phyloP scores from a whole-genome alignment of 1,284 basidiomycete genomes.

The Naganishia albida region DNA sequence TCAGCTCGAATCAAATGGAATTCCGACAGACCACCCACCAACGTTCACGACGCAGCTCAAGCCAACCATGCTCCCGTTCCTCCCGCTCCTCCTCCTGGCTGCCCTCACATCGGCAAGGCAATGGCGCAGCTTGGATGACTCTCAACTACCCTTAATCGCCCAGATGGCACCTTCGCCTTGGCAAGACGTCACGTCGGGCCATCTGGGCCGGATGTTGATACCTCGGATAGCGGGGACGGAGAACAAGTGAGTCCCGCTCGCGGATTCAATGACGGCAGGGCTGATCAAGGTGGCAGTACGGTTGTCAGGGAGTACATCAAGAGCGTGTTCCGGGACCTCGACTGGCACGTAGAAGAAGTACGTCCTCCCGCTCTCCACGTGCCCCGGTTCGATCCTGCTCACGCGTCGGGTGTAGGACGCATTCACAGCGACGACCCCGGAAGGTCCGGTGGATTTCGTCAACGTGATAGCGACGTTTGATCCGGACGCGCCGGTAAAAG shows the following conservation, averaged over 20 bases:
- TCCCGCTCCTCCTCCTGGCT: neutral
- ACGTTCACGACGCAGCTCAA: neutral
- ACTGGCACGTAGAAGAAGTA: constrained; percentile 79
- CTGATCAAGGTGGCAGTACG: constrained; percentile 60
- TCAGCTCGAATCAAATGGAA: too few species aligned
- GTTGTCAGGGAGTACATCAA: constrained; percentile 75
- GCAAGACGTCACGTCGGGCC: constrained; percentile 51
- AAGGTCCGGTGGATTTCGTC: constrained; percentile 76
- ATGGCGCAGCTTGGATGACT: constrained; percentile 37
- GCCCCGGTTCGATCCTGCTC: neutral
- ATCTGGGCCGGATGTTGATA: constrained; percentile 76
- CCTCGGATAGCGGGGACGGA: constrained; percentile 63
- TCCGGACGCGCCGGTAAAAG: constrained; percentile 72
- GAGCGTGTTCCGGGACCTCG: constrained; percentile 65
- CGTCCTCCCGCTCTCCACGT: constrained; percentile 15
- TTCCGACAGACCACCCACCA: neutral
- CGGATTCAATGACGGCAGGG: neutral
- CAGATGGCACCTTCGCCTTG: constrained; percentile 45
- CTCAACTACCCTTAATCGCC: constrained; percentile 37
- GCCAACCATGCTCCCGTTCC: neutral
- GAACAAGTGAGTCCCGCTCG: constrained; percentile 44
- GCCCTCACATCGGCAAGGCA: constrained; percentile 5
- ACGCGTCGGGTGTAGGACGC: constrained; percentile 56
- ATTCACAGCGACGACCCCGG: constrained; percentile 79
- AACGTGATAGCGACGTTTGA: constrained; percentile 96